Evolutionary conservation across 495 filamentous ascomycete genomes (phyloP).

Genomic region (Delitschia confertaspora): DNA sequence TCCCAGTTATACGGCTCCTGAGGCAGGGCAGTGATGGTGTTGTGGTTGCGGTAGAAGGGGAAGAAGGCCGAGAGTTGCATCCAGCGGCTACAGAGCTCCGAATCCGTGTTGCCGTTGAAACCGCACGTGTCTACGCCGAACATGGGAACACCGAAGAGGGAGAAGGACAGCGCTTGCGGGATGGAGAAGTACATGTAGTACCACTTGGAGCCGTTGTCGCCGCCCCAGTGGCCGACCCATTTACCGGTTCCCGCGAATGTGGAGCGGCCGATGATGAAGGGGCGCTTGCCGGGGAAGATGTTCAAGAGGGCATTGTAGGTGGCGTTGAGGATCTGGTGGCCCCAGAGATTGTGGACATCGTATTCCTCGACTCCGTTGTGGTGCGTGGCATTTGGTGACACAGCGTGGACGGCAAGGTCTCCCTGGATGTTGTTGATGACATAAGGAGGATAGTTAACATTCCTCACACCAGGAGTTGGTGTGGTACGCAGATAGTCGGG

Average conservation of each 20-base stretch:
- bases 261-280: conserved; percentile 78
- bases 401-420: conserved; percentile 63
- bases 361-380: conserved; percentile 64
- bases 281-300: conserved; percentile 57
- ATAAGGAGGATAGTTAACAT: conserved; percentile 74
- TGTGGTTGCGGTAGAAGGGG: conserved; percentile 85
- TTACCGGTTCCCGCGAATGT: conserved; percentile 75
- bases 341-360: conserved; percentile 66
- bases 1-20: conserved; percentile 77
- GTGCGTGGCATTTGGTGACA: conserved; percentile 73
- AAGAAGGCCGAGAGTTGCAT: conserved; percentile 83
- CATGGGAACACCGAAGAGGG: conserved; percentile 79
- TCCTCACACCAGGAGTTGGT: conserved; percentile 59
- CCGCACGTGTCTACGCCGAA: conserved; percentile 57
- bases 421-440: conserved; percentile 71
- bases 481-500: conserved; percentile 50
- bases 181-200: conserved; percentile 66
- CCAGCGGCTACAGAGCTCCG: conserved; percentile 77
- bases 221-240: conserved; percentile 82
- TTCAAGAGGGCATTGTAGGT: conserved; percentile 64
- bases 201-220: conserved; percentile 53
- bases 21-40: conserved; percentile 48
- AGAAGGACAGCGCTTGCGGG: conserved; percentile 70
- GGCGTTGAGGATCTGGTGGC: conserved; percentile 68
- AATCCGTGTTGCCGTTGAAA: conserved; percentile 60